Percentiles rank a stretch among this genome's conserved stretches.
phyloP scores from a whole-genome alignment of 495 filamentous ascomycete genomes.

The Zalerion maritima region DNA sequence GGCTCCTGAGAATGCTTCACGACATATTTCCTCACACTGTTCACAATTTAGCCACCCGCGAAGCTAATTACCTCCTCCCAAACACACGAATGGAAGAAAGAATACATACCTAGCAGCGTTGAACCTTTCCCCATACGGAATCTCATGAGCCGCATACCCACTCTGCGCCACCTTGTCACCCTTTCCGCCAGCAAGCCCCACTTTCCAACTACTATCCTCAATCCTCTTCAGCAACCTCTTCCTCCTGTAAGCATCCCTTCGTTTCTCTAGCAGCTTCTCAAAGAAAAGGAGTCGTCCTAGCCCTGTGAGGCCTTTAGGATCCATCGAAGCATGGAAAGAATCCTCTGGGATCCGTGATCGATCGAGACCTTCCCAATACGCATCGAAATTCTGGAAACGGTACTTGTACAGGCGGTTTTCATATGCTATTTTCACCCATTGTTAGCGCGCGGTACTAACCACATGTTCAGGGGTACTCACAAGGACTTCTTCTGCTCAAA shows the following conservation, averaged over 20 bases:
- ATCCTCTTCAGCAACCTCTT: too few relatives aligned
- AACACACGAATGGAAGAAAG: too few relatives aligned
- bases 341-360: constrained; percentile 47
- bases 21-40: too few relatives aligned
- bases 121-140: too few relatives aligned
- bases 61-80: too few relatives aligned
- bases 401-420: constrained; percentile 59
- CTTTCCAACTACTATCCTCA: too few relatives aligned
- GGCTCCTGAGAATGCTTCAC: not conserved
- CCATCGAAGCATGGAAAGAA: constrained; percentile 46
- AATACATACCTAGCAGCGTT: too few relatives aligned
- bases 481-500: constrained; percentile 47
- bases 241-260: too few relatives aligned
- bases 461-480: constrained; percentile 3
- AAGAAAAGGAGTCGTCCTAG: constrained; percentile 47
- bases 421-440: constrained; percentile 33
- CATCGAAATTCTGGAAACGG: constrained; percentile 51
- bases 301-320: constrained; percentile 42
- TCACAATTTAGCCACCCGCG: too few relatives aligned
- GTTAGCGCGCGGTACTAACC: not conserved
- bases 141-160: too few relatives aligned
- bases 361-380: constrained; percentile 46
- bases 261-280: constrained; percentile 43
- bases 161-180: too few relatives aligned
- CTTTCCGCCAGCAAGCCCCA: too few relatives aligned